Evolutionary conservation across 1,139 yeast species (phyloP), one percentile per base, ranked within the genome.

Genomic region (Suhomyces terraborum): DNA sequence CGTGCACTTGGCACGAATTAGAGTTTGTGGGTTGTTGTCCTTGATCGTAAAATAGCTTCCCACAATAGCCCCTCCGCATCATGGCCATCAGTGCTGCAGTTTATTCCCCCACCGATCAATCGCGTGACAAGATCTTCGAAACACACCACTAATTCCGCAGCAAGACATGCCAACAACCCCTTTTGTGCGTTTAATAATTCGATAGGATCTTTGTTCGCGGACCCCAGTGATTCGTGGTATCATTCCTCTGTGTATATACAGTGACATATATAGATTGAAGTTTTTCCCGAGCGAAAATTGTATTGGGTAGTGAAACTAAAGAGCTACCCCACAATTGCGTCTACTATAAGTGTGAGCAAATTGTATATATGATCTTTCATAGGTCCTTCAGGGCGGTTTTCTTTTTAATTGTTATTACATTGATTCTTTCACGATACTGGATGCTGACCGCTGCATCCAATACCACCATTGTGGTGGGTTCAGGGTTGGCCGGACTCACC

Each of bases 401-500:
- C 17, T 22, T 40, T 26, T 21, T 26, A 6, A 16, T 31, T 22
- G 20, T 32, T 16, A 26, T 14, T 9, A 32, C 35, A 7, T 27
- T 28, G 25, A 10, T 38, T 22, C 9, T 38, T 13, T 18, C 29
- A 6, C 10, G 19, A 17, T 25, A 20, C 17, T 31, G 28, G 30
- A 35, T 35, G 39, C 38, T 35, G 42, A 21, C 38, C 4, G 33
- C 38, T 10, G 33, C 36, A 9, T 21, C 27, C 28, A 20, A 21
- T 30, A 36, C 46, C 25, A 41, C 48, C 10, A 32, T 66, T 17
- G 64, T 68, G 8, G 56, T 68, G 4, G 73, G 73, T 0, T 57
- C 66, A 3, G 73, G 73, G 0, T 49, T 67, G 19, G 73, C 72
- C 9, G 73, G 73, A 1, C 50, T 68, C 25, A 62, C 71, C 3